A percentile compares a stretch with the other conserved stretches of the same genome.
Conservation (phyloP, 768 basidiomycete species). For the Psilocybe tampanensis region DNA sequence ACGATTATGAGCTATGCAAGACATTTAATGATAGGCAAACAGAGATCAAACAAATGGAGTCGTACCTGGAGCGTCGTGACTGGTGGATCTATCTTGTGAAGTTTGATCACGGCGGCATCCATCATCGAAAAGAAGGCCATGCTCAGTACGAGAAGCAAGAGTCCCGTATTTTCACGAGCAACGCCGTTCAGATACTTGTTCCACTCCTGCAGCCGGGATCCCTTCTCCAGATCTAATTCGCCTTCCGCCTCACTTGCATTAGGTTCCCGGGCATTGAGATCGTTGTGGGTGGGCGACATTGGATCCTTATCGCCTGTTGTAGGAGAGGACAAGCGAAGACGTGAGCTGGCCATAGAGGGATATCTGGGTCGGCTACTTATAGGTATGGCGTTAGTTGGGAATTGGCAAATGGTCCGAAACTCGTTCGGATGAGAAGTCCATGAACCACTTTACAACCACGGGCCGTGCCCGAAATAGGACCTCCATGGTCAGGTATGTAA, state of each 20-base stretch:
- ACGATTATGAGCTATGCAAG: conserved; percentile 24
- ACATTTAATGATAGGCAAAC: too few species aligned
- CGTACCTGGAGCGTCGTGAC: conserved; percentile 57
- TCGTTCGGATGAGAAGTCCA: background rate
- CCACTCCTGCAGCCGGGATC: background rate
- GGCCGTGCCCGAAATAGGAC: background rate
- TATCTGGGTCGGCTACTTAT: background rate
- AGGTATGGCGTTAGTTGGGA: background rate
- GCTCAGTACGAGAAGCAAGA: conserved; percentile 54
- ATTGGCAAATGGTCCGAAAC: background rate
- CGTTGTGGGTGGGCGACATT: too few species aligned
- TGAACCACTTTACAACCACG: background rate
- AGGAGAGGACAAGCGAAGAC: too few species aligned
- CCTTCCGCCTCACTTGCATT: background rate
- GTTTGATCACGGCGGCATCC: conserved; percentile 60
- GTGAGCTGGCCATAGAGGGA: background rate
- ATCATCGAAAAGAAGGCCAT: conserved; percentile 63
- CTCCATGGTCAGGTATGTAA: background rate
- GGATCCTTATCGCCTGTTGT: too few species aligned
- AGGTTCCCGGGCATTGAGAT: too few species aligned
- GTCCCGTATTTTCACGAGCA: conserved; percentile 48
- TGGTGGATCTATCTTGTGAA: conserved; percentile 56
- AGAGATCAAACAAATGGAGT: too few species aligned
- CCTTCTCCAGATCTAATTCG: background rate
- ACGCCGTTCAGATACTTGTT: background rate